Evolutionary conservation across 768 basidiomycete genomes (phyloP).

Genomic region (Sarcodon sp.): DNA sequence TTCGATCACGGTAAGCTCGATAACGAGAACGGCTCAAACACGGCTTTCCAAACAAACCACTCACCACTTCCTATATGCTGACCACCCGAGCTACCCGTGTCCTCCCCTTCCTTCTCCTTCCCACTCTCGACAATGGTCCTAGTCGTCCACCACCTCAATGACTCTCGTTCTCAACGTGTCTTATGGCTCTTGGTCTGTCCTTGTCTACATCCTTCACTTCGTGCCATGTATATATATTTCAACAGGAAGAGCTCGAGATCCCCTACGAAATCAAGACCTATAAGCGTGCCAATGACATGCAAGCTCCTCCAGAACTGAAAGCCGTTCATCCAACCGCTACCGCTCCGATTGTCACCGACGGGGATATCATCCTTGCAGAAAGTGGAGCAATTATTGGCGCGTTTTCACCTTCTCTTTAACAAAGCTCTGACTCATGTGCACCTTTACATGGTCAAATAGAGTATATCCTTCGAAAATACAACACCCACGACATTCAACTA

Average conservation of each 20-base stretch:
- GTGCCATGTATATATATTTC: background rate
- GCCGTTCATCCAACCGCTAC: constrained; percentile 21
- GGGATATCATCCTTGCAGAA: constrained; percentile 21
- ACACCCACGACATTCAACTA: constrained; percentile 11
- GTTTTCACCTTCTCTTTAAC: constrained; percentile 1
- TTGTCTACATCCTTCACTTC: background rate
- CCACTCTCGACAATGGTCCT: constrained; percentile 1
- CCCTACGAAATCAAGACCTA: constrained; percentile 23
- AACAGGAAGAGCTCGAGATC: constrained; percentile 36
- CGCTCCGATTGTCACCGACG: constrained; percentile 25
- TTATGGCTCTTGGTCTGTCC: constrained; percentile 28
- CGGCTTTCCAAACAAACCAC: too few relatives aligned
- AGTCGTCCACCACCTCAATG: constrained; percentile 29
- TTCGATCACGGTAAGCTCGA: too few relatives aligned
- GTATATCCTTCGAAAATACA: constrained; percentile 23
- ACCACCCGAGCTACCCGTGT: too few relatives aligned
- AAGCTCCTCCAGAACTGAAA: constrained; percentile 19
- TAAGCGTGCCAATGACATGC: constrained; percentile 10
- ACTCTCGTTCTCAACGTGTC: constrained; percentile 36
- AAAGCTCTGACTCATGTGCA: constrained; percentile 3
- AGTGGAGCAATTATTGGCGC: constrained; percentile 23
- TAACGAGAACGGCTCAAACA: too few relatives aligned
- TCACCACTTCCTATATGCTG: too few relatives aligned
- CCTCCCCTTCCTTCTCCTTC: too few relatives aligned
- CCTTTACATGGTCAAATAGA: constrained; percentile 11